Conservation (phyloP, 2,329 filamentous ascomycete genomes). For the Lomentospora prolificans region DNA sequence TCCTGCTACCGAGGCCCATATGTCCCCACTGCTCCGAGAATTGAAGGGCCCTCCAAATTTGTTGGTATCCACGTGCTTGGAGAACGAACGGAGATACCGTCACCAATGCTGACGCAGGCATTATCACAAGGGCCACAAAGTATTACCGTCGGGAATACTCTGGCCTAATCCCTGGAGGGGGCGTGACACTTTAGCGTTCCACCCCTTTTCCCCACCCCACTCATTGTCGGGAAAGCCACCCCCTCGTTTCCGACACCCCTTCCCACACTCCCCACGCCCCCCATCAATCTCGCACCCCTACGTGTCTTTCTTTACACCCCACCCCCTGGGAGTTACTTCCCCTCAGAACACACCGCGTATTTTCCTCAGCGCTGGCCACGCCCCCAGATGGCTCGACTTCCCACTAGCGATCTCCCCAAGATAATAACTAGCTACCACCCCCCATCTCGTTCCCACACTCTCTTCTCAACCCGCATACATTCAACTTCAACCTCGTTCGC, state of each 20-base stretch:
- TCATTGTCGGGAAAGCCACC: no score
- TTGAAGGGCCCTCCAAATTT: neutral
- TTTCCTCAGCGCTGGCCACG: neutral
- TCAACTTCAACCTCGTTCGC: neutral
- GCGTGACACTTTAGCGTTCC: neutral
- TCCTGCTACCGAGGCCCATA: neutral
- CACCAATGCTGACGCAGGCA: conserved; percentile 1
- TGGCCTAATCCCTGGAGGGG: conserved; percentile 3
- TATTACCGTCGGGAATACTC: conserved; percentile 4
- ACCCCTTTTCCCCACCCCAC: neutral
- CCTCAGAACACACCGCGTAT: conserved; percentile 2
- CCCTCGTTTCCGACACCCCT: neutral
- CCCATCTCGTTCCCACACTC: neutral
- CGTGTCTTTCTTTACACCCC: neutral
- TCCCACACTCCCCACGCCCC: neutral
- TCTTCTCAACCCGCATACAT: conserved; percentile 3
- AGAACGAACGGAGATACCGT: conserved; percentile 8
- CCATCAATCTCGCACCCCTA: neutral
- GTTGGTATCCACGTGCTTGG: conserved; percentile 3
- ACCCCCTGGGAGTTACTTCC: neutral
- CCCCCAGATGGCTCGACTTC: neutral
- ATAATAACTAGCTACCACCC: conserved; percentile 6
- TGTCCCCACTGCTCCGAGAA: neutral
- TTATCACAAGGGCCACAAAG: conserved; percentile 4
- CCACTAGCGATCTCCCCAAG: neutral